Conservation (phyloP, 305 asterid species). For the Plantago lanceolata region DNA sequence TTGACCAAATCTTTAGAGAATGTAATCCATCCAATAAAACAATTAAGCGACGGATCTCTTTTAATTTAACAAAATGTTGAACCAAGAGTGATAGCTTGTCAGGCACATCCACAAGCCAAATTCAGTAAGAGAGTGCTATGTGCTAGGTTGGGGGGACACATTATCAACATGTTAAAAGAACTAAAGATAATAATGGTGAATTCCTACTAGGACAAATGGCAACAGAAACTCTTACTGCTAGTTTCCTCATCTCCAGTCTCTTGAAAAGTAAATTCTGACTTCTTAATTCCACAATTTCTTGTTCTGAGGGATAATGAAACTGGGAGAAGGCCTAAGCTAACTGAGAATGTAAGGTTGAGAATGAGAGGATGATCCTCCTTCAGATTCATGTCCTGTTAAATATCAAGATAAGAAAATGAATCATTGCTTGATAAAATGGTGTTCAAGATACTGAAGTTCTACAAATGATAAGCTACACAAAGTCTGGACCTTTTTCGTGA, state of each 20-base stretch:
- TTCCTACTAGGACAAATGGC: background rate
- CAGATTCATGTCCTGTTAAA: slow-evolving; percentile 60
- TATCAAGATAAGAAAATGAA: slow-evolving; percentile 29
- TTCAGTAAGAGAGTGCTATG: slow-evolving; percentile 11
- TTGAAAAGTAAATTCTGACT: slow-evolving; percentile 61
- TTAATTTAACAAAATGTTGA: background rate
- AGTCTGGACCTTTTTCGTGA: slow-evolving; percentile 56
- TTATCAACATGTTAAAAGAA: slow-evolving; percentile 11
- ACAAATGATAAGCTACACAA: slow-evolving; percentile 16
- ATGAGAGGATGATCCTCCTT: slow-evolving; percentile 95
- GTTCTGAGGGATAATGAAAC: slow-evolving; percentile 60
- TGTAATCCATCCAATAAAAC: slow-evolving; percentile 10
- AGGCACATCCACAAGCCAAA: slow-evolving; percentile 5
- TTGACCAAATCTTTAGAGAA: too few species aligned
- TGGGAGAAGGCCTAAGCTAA: slow-evolving; percentile 94
- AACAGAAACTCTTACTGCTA: slow-evolving; percentile 49
- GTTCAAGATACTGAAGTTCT: slow-evolving; percentile 17
- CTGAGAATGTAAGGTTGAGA: slow-evolving; percentile 64
- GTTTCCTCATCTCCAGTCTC: slow-evolving; percentile 62
- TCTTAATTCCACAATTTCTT: slow-evolving; percentile 87
- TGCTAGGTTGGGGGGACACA: slow-evolving; percentile 2
- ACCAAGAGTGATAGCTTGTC: slow-evolving; percentile 3
- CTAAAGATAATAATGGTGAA: background rate
- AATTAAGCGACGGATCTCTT: slow-evolving; percentile 6
- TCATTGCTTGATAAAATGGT: slow-evolving; percentile 17